phyloP scores from a whole-genome alignment of 75 land plant genomes.

The Chamaecyparis obtusa region DNA sequence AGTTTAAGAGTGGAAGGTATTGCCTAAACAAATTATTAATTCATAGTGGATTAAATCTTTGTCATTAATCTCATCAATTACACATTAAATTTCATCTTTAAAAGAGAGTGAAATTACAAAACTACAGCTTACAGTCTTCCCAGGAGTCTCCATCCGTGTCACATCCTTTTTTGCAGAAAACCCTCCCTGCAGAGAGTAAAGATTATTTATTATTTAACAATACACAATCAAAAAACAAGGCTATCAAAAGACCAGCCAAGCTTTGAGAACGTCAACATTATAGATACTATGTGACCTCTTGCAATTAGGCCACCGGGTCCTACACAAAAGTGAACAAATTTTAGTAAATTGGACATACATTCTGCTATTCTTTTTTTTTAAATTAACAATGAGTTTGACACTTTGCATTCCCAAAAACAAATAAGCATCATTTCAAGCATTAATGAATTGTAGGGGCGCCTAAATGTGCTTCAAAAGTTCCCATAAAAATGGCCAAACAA shows the following conservation, averaged over 20 bases:
- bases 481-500: neutral
- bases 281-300: neutral
- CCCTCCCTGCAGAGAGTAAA: constrained; percentile 50
- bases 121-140: constrained; percentile 62
- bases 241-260: neutral
- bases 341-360: neutral
- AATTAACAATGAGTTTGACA: neutral
- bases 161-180: constrained; percentile 83
- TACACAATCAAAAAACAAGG: neutral
- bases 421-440: neutral
- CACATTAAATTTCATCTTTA: neutral
- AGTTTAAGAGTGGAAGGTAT: neutral
- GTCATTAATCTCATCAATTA: neutral
- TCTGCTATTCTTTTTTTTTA: neutral
- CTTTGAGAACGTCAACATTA: neutral
- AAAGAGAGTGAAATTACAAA: neutral
- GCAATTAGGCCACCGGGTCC: neutral
- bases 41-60: neutral
- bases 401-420: neutral
- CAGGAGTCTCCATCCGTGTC: constrained; percentile 65
- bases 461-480: neutral
- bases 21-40: neutral
- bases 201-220: neutral
- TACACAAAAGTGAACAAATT: neutral
- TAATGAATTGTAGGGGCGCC: neutral